Conservation (phyloP, 2,329 filamentous ascomycete genomes). For the Chalaropsis thielavioides region DNA sequence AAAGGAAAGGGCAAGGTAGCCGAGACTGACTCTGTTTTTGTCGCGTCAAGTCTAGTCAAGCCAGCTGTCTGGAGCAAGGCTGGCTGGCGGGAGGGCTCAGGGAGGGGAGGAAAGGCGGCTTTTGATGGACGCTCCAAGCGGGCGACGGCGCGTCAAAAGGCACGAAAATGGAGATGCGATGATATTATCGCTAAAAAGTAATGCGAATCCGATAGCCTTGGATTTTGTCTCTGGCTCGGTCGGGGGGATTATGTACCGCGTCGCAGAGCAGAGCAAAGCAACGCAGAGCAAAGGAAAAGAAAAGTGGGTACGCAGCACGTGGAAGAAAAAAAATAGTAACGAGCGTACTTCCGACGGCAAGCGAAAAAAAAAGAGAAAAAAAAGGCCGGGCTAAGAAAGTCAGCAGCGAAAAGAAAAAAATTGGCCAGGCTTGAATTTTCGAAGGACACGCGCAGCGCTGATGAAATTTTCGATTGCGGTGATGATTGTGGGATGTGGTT, state of each 20-base stretch:
- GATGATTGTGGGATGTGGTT: not conserved
- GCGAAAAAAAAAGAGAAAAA: not conserved
- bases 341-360: conserved; percentile 1
- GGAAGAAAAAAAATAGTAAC: conserved; percentile 1
- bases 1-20: not conserved
- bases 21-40: conserved; percentile 3
- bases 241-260: conserved; percentile 2
- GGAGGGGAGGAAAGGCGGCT: not conserved
- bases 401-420: conserved; percentile 1
- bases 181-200: conserved; percentile 1
- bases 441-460: not conserved
- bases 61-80: not conserved
- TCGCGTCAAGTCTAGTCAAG: conserved; percentile 6
- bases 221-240: not conserved
- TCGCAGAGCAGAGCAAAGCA: too few relatives aligned
- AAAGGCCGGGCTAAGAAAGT: not conserved
- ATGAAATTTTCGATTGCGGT: not conserved
- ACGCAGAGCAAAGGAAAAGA: not conserved
- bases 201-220: not conserved
- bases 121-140: not conserved
- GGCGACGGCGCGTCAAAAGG: not conserved
- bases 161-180: not conserved
- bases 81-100: not conserved
- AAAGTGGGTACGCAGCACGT: not conserved
- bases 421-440: not conserved